These are phyloP conservation scores for Solanum sejunctum DNA, from an alignment of 257 asterid genomes.

Conservation along the genomic window DNA sequence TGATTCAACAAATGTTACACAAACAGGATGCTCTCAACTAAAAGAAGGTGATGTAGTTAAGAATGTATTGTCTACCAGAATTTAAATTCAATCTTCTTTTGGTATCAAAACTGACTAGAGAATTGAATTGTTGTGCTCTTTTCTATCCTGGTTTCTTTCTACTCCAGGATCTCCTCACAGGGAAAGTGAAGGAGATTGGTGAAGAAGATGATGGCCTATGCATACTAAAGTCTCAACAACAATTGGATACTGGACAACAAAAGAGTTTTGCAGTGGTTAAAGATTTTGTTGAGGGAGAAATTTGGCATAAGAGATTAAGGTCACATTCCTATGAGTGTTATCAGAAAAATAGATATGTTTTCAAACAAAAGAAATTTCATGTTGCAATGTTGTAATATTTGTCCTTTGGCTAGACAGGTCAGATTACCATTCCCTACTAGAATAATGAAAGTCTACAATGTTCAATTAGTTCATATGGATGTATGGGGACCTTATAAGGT, in stretches of 20 bases:
- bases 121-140: not conserved
- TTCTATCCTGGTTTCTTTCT: too few relatives aligned
- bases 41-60: not conserved
- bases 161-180: not conserved
- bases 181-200: not conserved
- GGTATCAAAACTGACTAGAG: not conserved
- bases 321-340: too few relatives aligned
- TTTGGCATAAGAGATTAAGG: not conserved
- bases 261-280: too few relatives aligned
- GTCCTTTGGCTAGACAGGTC: not conserved
- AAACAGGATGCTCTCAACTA: not conserved
- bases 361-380: too few relatives aligned
- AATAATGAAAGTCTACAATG: too few relatives aligned
- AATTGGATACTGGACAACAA: too few relatives aligned
- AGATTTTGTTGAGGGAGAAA: too few relatives aligned
- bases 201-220: not conserved
- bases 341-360: not conserved
- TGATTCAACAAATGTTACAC: not conserved
- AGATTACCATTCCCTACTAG: not conserved
- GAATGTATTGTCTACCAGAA: not conserved
- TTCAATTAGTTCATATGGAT: not conserved
- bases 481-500: not conserved
- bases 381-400: not conserved
- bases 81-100: too few relatives aligned
- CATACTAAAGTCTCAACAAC: too few relatives aligned